phyloP scores from a whole-genome alignment of 2,329 filamentous ascomycete species.

The Xylariaceae sp. region DNA sequence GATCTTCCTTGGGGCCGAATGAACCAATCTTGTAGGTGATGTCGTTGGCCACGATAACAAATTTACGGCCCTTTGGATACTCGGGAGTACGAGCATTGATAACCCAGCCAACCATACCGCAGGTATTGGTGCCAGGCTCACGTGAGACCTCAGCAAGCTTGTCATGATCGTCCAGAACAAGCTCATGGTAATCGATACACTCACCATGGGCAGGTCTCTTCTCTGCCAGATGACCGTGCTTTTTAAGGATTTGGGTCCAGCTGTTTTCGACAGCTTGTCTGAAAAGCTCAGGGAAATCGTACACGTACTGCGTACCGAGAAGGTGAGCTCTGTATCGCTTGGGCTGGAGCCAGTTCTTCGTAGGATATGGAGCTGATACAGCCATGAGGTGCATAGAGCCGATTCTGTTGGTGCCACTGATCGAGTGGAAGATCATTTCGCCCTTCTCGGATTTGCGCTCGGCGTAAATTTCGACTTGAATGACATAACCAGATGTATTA shows the following conservation, averaged over 20 bases:
- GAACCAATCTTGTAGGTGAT: constrained; percentile 99
- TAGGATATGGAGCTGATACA: constrained; percentile 88
- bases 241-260: constrained; percentile 74
- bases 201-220: constrained; percentile 83
- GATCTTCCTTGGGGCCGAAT: constrained; percentile 93
- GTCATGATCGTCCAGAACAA: constrained; percentile 92
- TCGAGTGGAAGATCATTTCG: constrained; percentile 97
- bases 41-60: constrained; percentile 97
- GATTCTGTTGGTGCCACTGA: constrained; percentile 91
- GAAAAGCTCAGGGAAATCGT: constrained; percentile 99
- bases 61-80: constrained; percentile 86
- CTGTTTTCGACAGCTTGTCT: constrained; percentile 94
- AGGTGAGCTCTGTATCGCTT: constrained; percentile 99
- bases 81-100: constrained; percentile 93
- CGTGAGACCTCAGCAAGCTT: constrained; percentile 89
- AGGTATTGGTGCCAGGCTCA: constrained; percentile 90
- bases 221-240: constrained; percentile 68
- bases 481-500: constrained; percentile 97
- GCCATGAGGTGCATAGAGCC: constrained; percentile 91
- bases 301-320: constrained; percentile 99
- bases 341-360: constrained; percentile 97
- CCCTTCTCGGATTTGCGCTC: constrained; percentile 98
- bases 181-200: constrained; percentile 89
- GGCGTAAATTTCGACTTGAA: constrained; percentile 95
- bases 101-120: constrained; percentile 98